phyloP scores from a whole-genome alignment of 192 early-diverging fungal species.

The Linnemannia exigua region DNA sequence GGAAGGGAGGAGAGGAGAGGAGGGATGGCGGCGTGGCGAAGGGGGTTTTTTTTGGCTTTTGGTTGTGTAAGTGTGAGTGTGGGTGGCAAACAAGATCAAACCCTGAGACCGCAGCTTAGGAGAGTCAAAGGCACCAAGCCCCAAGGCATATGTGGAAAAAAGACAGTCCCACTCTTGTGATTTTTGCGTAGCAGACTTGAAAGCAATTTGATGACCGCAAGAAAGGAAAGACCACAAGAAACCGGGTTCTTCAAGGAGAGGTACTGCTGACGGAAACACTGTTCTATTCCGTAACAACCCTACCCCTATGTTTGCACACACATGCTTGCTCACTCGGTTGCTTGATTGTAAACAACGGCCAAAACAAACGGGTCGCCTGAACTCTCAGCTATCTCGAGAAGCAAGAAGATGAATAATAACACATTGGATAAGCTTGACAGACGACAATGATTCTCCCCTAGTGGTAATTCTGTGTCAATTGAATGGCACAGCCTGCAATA shows the following conservation, averaged over 20 bases:
- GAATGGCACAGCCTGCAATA: neutral
- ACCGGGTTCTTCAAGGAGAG: neutral
- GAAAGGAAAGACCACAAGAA: neutral
- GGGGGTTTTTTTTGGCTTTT: neutral
- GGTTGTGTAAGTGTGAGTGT: neutral
- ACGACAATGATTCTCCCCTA: neutral
- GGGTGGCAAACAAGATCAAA: neutral
- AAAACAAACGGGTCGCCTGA: neutral
- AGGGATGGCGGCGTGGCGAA: neutral
- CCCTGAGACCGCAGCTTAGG: neutral
- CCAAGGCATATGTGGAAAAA: neutral
- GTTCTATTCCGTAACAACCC: neutral
- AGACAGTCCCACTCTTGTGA: neutral
- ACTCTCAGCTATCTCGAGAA: too few relatives aligned
- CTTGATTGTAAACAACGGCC: neutral
- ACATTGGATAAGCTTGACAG: neutral
- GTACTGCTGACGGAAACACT: neutral
- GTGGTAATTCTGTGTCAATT: neutral
- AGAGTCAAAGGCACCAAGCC: neutral
- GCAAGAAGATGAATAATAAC: too few relatives aligned
- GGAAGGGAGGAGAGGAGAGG: neutral
- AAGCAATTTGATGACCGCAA: neutral
- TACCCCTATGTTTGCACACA: neutral
- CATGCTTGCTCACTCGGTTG: neutral
- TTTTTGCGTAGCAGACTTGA: too few relatives aligned